Evolutionary conservation across 352 stramenopile genomes (phyloP).

Genomic region (Globisporangium cederbergense): DNA sequence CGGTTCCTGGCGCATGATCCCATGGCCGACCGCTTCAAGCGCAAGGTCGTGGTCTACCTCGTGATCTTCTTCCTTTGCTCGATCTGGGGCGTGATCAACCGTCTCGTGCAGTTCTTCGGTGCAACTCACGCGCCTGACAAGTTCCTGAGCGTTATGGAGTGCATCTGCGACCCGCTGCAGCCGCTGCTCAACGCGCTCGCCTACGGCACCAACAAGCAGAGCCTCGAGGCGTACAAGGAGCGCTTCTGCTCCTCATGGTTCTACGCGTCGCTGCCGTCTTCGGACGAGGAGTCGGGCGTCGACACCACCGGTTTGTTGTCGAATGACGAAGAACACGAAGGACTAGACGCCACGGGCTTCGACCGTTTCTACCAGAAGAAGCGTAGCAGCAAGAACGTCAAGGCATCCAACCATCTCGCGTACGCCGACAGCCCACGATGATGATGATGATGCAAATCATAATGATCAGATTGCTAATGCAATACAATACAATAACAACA

Average conservation of each 20-base stretch:
- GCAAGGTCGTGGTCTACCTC: conserved; percentile 62
- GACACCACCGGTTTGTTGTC: conserved; percentile 42
- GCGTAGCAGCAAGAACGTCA: conserved; percentile 3
- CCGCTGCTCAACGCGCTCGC: conserved; percentile 62
- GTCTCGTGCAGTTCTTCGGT: conserved; percentile 57
- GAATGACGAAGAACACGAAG: conserved; percentile 17
- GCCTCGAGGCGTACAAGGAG: conserved; percentile 68
- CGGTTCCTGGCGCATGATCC: conserved; percentile 58
- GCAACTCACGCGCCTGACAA: conserved; percentile 42
- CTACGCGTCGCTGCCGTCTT: conserved; percentile 56
- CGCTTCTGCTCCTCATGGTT: conserved; percentile 64
- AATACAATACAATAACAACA: not conserved
- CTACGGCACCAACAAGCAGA: conserved; percentile 73
- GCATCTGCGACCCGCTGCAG: conserved; percentile 68
- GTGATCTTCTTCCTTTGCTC: conserved; percentile 72
- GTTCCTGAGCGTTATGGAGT: conserved; percentile 62
- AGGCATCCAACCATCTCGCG: conserved; percentile 3
- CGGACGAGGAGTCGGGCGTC: conserved; percentile 58
- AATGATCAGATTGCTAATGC: too few species aligned
- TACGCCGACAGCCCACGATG: conserved; percentile 13
- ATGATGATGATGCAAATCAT: not conserved
- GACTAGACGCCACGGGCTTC: conserved; percentile 6
- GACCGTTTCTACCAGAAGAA: conserved; percentile 9
- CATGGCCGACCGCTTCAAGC: conserved; percentile 54
- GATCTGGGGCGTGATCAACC: conserved; percentile 66